Evolutionary conservation across 2,329 filamentous ascomycete genomes (phyloP).

Genomic region (Diaporthe sp.): DNA sequence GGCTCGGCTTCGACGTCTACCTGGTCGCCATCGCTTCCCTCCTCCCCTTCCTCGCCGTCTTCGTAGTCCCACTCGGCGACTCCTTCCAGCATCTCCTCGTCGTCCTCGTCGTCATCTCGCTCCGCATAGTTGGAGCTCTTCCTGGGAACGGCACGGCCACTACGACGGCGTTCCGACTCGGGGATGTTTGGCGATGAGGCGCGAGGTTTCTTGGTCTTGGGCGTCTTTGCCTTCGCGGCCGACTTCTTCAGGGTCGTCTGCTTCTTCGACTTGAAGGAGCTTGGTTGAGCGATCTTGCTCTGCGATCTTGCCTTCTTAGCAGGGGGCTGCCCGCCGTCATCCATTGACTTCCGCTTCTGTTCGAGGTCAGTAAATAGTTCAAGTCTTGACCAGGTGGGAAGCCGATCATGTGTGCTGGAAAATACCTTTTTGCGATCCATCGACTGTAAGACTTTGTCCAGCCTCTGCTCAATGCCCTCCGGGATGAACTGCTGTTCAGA

Average conservation of each 20-base stretch:
- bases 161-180: constrained; percentile 63
- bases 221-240: constrained; percentile 41
- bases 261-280: constrained; percentile 49
- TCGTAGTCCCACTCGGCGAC: constrained; percentile 69
- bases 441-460: constrained; percentile 74
- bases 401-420: not conserved
- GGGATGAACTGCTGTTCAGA: constrained; percentile 87
- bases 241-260: constrained; percentile 41
- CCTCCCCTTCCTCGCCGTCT: constrained; percentile 46
- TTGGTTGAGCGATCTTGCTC: constrained; percentile 36
- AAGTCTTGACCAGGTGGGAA: accelerated
- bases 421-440: constrained; percentile 79
- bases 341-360: constrained; percentile 67
- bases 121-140: constrained; percentile 63
- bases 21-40: constrained; percentile 37
- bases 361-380: not conserved
- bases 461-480: constrained; percentile 77
- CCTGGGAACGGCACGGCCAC: constrained; percentile 56
- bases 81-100: constrained; percentile 70
- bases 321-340: constrained; percentile 60
- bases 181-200: constrained; percentile 45
- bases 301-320: constrained; percentile 51
- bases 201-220: constrained; percentile 47
- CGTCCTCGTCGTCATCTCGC: constrained; percentile 67
- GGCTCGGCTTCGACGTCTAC: constrained; percentile 28